These are phyloP conservation scores for Cyclotella baltica DNA, from an alignment of 108 stramenopile species.

Conservation along the genomic window DNA sequence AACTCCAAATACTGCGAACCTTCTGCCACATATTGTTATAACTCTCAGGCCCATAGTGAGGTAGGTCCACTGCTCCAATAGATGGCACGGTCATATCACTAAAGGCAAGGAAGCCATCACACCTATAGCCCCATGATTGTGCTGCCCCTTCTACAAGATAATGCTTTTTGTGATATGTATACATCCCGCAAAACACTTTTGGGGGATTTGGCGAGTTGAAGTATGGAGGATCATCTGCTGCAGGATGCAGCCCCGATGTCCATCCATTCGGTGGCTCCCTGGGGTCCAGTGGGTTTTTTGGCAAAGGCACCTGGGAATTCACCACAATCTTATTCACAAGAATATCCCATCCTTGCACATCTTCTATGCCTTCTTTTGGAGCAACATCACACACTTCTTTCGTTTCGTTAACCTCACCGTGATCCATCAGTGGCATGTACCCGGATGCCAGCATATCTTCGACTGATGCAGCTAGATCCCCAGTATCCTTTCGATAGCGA, in stretches of 20 bases:
- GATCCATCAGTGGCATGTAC: constrained; percentile 6
- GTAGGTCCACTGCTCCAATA: constrained; percentile 63
- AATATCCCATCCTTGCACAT: neutral
- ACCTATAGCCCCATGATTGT: constrained; percentile 61
- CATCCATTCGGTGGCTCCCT: constrained; percentile 4
- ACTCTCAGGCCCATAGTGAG: constrained; percentile 71
- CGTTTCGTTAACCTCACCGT: neutral
- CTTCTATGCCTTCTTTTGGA: neutral
- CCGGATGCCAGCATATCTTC: neutral
- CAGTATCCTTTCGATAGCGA: neutral
- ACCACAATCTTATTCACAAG: neutral
- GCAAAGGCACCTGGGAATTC: neutral
- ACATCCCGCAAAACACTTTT: constrained; percentile 7
- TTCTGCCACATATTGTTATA: constrained; percentile 95
- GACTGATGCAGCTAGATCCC: neutral
- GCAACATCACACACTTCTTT: neutral
- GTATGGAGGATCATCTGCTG: neutral
- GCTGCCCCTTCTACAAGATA: constrained; percentile 15
- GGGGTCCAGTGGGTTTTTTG: neutral
- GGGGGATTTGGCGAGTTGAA: constrained; percentile 1
- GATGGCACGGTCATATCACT: constrained; percentile 58
- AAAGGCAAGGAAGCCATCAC: constrained; percentile 88
- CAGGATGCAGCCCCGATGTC: neutral
- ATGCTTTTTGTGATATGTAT: constrained; percentile 9
- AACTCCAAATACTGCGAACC: constrained; percentile 77